Conservation (phyloP, 352 stramenopile species). For the Pythium brachiatum region DNA sequence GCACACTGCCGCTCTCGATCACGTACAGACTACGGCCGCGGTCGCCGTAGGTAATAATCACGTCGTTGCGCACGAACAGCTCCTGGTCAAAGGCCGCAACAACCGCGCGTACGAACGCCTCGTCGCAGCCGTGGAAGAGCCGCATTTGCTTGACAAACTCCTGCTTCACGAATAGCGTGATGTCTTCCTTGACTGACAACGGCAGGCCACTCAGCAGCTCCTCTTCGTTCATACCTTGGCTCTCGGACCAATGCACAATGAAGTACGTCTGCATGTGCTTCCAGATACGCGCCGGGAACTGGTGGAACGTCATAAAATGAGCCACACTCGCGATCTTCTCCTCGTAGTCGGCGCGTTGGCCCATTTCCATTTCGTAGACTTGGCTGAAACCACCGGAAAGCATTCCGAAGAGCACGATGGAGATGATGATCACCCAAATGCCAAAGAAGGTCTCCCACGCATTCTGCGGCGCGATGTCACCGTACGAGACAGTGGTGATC, state of each 20-base stretch:
- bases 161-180: constrained; percentile 65
- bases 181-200: constrained; percentile 49
- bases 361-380: constrained; percentile 67
- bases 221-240: constrained; percentile 59
- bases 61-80: constrained; percentile 69
- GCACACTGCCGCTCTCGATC: constrained; percentile 51
- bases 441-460: constrained; percentile 49
- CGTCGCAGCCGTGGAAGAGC: constrained; percentile 61
- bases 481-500: constrained; percentile 76
- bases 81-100: constrained; percentile 65
- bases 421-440: constrained; percentile 64
- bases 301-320: constrained; percentile 63
- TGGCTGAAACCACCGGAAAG: constrained; percentile 69
- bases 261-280: constrained; percentile 56
- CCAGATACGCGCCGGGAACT: constrained; percentile 52
- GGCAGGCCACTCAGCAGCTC: constrained; percentile 53
- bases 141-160: constrained; percentile 60
- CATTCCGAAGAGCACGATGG: constrained; percentile 65
- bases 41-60: constrained; percentile 72
- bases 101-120: constrained; percentile 59
- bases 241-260: constrained; percentile 66
- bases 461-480: constrained; percentile 66
- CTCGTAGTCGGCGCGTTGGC: constrained; percentile 56
- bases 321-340: constrained; percentile 55
- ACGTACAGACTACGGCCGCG: constrained; percentile 57